Percentiles rank a stretch among this genome's conserved stretches.
phyloP scores from a whole-genome alignment of 306 rosid genomes.

The Vicia sativa region DNA sequence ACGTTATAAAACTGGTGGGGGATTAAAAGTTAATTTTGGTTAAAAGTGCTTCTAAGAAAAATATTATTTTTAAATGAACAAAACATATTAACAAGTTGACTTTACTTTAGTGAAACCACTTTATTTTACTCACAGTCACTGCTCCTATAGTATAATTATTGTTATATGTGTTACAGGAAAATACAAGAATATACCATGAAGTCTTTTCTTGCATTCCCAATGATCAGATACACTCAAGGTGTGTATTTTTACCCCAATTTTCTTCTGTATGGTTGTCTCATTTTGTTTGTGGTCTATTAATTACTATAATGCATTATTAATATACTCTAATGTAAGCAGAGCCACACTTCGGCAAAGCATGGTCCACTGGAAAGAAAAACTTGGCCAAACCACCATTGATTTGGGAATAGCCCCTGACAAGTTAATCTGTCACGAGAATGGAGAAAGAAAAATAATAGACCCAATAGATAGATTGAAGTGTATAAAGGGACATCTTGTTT shows the following conservation, averaged over 20 bases:
- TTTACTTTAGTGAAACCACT: background rate
- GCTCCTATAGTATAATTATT: slow-evolving; percentile 26
- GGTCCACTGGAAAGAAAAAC: slow-evolving; percentile 65
- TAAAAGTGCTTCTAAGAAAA: no score
- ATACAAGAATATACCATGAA: slow-evolving; percentile 77
- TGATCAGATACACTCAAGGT: slow-evolving; percentile 89
- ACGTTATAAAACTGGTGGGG: no score
- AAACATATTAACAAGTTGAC: slow-evolving; percentile 9
- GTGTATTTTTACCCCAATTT: slow-evolving; percentile 17
- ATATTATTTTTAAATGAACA: slow-evolving; percentile 10
- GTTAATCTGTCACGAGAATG: slow-evolving; percentile 56
- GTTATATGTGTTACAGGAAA: slow-evolving; percentile 56
- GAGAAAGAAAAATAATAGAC: slow-evolving; percentile 52
- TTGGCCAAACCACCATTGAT: slow-evolving; percentile 77
- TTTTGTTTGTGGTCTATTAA: background rate
- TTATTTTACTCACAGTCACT: slow-evolving; percentile 6
- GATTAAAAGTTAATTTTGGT: no score
- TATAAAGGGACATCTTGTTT: slow-evolving; percentile 87
- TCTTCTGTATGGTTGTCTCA: background rate
- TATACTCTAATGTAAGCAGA: slow-evolving; percentile 44
- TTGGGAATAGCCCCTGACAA: slow-evolving; percentile 78
- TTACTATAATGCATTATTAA: slow-evolving; percentile 2
- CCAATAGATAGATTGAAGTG: slow-evolving; percentile 60
- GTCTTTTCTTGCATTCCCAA: slow-evolving; percentile 87
- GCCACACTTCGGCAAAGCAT: slow-evolving; percentile 77